Percentiles rank a stretch among this genome's conserved stretches.
Conservation (phyloP, 352 stramenopile genomes). For the Globisporangium carolinianum region DNA sequence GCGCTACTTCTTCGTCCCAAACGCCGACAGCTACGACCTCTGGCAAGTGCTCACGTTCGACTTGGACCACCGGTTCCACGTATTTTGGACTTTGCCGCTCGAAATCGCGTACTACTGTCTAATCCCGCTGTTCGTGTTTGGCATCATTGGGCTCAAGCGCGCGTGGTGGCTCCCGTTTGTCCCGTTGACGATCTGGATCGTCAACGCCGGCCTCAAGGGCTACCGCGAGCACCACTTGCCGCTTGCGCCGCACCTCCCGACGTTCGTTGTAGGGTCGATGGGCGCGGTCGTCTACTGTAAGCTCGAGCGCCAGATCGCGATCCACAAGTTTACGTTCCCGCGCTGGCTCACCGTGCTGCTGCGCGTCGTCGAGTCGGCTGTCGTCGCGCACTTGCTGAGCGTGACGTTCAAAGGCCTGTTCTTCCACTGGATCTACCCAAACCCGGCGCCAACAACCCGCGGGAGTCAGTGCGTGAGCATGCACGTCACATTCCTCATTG, state of each 20-base stretch:
- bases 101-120: conserved; percentile 40
- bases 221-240: conserved; percentile 17
- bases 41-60: conserved; percentile 25
- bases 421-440: conserved; percentile 22
- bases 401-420: conserved; percentile 14
- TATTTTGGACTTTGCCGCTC: conserved; percentile 47
- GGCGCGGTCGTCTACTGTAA: conserved; percentile 21
- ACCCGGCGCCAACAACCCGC: conserved; percentile 12
- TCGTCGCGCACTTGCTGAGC: conserved; percentile 19
- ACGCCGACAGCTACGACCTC: conserved; percentile 20
- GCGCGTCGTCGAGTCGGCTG: conserved; percentile 11
- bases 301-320: conserved; percentile 11
- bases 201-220: conserved; percentile 15
- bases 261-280: conserved; percentile 28
- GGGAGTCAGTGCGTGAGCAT: conserved; percentile 18
- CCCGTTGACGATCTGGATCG: conserved; percentile 16
- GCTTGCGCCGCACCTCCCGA: conserved; percentile 23
- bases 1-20: conserved; percentile 19
- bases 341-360: conserved; percentile 7
- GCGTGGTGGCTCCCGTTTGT: conserved; percentile 17
- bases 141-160: not conserved
- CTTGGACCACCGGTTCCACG: conserved; percentile 24
- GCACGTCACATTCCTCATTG: conserved; percentile 19
- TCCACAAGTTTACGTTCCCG: conserved; percentile 8
- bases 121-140: conserved; percentile 24